Evolutionary conservation across 768 basidiomycete genomes (phyloP), one percentile per base, ranked within the genome.

Genomic region (Tricholoma hemisulphureum): DNA sequence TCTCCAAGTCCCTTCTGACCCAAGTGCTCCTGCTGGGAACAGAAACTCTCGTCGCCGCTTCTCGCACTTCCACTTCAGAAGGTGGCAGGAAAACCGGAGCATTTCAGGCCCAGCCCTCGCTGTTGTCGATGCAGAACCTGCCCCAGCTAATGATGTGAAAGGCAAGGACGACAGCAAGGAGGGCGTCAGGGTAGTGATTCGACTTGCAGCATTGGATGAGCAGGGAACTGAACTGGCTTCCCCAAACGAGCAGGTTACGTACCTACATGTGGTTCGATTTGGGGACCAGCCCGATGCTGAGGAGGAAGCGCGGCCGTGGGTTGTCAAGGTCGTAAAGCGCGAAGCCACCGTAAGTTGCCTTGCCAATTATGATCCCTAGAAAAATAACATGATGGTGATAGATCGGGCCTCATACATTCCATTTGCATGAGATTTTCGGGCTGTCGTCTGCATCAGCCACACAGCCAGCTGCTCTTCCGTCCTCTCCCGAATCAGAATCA

Each of bases 391-490:
- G 18, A 49, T n/a, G 56, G 26, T 13, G 59, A 18, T 64, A 90
- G 87, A 97, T 98, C 66, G 95, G 95, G 3, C 81, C 88, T 5
- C 93, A 95, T 67, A 93, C 93, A 0, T 98, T 98, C 85, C 89
- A 95, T 54, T 78, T 98, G 28, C 94, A 96, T 67, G 95, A 98
- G 68, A 98, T 98, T 48, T 98, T 90, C 64, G 95, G 95, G 49
- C 82, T 98, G 5, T 86, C 89, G 6, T 73, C 82, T 51, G 61
- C 74, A 4, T 60, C 71, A 16, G 45, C 62, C 14, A 69, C 57
- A 28, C 66, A 66, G 43, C 57, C 61, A 59, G 41, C 74, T 3
- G 61, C 77, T 16, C 64, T 76, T 16, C 66, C 74, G 13, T 61
- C 73, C 8, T 57, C 64, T 18, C 71, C 73, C 21, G 70, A 70